Percentiles rank a stretch among this genome's conserved stretches.
These are phyloP conservation scores for Pleurotus ostreatus DNA, from an alignment of 768 basidiomycete species.

Conservation along the genomic window DNA sequence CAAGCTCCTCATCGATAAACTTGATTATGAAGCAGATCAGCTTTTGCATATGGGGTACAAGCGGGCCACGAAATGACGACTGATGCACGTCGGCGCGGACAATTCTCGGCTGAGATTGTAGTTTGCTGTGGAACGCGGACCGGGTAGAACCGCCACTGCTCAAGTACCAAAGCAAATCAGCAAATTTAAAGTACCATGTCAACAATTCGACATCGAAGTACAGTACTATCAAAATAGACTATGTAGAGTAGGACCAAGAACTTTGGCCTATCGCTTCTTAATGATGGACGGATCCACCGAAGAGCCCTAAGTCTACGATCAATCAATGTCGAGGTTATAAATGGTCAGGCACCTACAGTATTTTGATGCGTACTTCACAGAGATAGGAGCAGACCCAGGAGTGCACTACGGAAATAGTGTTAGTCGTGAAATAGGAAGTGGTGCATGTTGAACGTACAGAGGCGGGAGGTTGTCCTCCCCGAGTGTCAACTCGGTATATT, in stretches of 20 bases:
- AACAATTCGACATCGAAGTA: background rate
- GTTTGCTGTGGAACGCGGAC: background rate
- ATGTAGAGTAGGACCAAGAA: too few relatives aligned
- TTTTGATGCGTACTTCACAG: conserved; percentile 47
- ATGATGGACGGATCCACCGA: background rate
- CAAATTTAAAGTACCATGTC: background rate
- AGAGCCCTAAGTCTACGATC: background rate
- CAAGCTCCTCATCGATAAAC: conserved; percentile 1
- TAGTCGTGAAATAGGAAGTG: background rate
- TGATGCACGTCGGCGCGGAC: background rate
- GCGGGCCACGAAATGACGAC: background rate
- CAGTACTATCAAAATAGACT: background rate
- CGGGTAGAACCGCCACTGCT: background rate
- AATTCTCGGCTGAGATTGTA: background rate
- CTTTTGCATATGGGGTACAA: background rate
- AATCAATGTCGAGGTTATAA: background rate
- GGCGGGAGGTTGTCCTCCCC: conserved; percentile 50
- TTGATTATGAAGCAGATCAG: conserved; percentile 7
- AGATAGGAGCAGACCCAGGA: conserved; percentile 34
- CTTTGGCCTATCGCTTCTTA: background rate
- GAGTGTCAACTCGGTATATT: conserved; percentile 50
- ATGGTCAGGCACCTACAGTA: conserved; percentile 41
- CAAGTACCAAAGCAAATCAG: background rate
- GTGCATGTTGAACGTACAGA: conserved; percentile 26
- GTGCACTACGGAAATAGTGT: conserved; percentile 25